These are phyloP conservation scores for Xerocomus tenax DNA, from an alignment of 1,284 basidiomycete species.

Conservation along the genomic window DNA sequence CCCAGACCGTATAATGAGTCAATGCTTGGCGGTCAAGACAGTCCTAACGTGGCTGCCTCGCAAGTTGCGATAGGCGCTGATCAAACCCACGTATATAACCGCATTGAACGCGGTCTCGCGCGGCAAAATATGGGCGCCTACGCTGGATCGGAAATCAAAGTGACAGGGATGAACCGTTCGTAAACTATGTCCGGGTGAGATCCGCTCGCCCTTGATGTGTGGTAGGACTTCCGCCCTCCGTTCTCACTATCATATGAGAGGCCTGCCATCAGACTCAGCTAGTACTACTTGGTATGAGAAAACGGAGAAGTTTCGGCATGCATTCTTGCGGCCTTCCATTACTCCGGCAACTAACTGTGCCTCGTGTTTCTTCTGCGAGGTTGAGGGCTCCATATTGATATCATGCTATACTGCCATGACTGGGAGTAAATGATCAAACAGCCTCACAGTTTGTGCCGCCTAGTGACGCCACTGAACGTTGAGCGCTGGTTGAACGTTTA, in stretches of 20 bases:
- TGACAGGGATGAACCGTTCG: not conserved
- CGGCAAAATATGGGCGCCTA: not conserved
- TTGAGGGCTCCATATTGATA: not conserved
- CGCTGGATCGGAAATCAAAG: not conserved
- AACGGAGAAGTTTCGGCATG: not conserved
- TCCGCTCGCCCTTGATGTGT: not conserved
- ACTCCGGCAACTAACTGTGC: not conserved
- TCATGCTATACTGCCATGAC: not conserved
- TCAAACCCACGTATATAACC: not conserved
- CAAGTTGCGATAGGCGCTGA: conserved; percentile 3
- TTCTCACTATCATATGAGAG: too few relatives aligned
- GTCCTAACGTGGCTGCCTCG: not conserved
- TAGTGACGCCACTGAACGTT: not conserved
- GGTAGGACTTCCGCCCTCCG: not conserved
- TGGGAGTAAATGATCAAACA: too few relatives aligned
- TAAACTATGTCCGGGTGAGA: not conserved
- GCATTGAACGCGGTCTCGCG: not conserved
- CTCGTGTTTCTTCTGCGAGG: conserved; percentile 11
- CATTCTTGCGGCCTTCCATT: conserved; percentile 16
- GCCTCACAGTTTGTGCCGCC: not conserved
- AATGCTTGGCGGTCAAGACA: not conserved
- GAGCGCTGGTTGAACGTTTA: not conserved
- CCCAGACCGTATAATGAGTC: not conserved
- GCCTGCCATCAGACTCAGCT: not conserved
- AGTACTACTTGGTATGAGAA: not conserved